Evolutionary conservation across 352 stramenopile species (phyloP).

Genomic region (Globisporangium acanthophoron): DNA sequence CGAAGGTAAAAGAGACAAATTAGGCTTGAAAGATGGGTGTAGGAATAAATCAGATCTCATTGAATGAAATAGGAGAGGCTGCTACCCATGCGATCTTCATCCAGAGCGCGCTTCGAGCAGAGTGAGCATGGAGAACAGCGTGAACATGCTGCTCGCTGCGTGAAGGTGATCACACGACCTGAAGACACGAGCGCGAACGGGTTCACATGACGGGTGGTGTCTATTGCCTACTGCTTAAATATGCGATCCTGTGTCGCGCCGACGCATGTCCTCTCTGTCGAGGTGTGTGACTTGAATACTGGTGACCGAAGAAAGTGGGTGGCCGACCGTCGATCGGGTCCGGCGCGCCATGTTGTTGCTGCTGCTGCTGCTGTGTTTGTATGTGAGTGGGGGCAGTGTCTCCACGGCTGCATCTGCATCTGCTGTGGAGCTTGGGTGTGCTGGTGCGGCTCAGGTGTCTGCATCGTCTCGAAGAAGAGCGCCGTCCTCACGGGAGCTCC

Average conservation of each 20-base stretch:
- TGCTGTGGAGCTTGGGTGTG: too few species aligned
- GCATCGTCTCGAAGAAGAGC: not conserved
- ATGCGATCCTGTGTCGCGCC: not conserved
- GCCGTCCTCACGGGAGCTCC: not conserved
- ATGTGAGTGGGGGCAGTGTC: not conserved
- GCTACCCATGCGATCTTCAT: too few species aligned
- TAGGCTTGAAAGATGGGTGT: not conserved
- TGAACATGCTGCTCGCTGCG: not conserved
- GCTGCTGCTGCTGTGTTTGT: not conserved
- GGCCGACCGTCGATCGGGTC: not conserved
- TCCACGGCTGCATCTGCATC: not conserved
- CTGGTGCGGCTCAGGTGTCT: too few species aligned
- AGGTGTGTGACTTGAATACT: not conserved
- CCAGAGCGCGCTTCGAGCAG: too few species aligned
- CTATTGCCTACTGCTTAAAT: constrained; percentile 3
- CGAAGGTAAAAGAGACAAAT: not conserved
- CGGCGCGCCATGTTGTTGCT: not conserved
- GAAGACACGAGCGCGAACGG: not conserved
- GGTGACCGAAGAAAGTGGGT: not conserved
- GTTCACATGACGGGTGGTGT: not conserved
- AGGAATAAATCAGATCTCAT: not conserved
- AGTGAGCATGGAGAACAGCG: too few species aligned
- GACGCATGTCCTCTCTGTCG: not conserved
- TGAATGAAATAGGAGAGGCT: not conserved
- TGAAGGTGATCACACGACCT: not conserved